phyloP scores from a whole-genome alignment of 108 stramenopile genomes.

The Pseudonitzschia multistriata region DNA sequence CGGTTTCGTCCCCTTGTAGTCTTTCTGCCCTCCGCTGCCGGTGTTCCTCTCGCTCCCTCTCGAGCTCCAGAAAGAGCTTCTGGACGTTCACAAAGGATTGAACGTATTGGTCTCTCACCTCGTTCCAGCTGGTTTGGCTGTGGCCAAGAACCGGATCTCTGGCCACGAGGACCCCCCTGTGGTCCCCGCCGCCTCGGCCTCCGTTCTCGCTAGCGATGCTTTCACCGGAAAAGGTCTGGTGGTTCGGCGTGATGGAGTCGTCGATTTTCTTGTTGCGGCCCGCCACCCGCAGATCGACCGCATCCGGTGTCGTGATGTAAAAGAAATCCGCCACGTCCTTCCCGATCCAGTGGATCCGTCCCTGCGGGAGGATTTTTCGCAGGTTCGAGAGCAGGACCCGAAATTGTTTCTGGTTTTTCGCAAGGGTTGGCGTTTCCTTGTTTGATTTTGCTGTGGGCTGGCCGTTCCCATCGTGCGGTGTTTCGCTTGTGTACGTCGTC shows the following conservation, averaged over 20 bases:
- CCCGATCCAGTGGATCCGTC: constrained; percentile 46
- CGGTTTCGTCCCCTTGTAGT: neutral
- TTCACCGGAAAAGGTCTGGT: neutral
- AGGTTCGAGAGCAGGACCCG: constrained; percentile 9
- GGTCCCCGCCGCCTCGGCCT: no score
- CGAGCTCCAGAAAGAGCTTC: constrained; percentile 3
- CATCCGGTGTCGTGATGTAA: constrained; percentile 36
- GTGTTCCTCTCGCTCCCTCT: neutral
- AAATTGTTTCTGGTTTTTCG: constrained; percentile 8
- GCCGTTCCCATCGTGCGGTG: neutral
- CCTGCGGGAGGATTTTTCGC: constrained; percentile 2
- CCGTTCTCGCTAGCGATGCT: neutral
- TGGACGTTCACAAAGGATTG: neutral
- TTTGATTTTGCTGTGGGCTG: neutral
- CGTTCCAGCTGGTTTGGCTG: constrained; percentile 4
- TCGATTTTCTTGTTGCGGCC: neutral
- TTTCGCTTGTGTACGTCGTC: neutral
- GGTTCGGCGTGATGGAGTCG: neutral
- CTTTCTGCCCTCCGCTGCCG: neutral
- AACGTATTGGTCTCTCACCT: neutral
- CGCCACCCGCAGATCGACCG: neutral
- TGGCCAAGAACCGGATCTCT: neutral
- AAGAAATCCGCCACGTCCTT: constrained; percentile 42
- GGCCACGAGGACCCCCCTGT: neutral
- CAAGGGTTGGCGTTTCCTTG: neutral